Conservation (phyloP, 2,329 filamentous ascomycete genomes). For the Apiospora marii region DNA sequence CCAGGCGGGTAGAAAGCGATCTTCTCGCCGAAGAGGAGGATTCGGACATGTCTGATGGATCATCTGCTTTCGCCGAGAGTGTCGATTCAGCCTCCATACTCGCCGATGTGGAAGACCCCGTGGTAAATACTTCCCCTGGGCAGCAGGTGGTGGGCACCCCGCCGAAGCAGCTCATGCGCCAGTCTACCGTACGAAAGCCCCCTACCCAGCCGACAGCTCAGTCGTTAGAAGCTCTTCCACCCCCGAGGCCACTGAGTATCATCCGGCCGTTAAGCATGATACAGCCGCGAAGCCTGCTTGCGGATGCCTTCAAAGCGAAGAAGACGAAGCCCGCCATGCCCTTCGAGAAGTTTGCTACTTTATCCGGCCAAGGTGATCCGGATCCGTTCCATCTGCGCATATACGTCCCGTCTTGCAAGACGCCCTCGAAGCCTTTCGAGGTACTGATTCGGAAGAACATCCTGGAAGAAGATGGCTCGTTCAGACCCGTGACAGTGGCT, state of each 20-base stretch:
- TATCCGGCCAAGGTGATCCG: slow-evolving; percentile 80
- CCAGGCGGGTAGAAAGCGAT: slow-evolving; percentile 56
- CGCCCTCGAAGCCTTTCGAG: slow-evolving; percentile 71
- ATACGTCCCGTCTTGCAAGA: slow-evolving; percentile 75
- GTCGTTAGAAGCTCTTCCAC: slow-evolving; percentile 71
- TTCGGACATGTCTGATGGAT: slow-evolving; percentile 68
- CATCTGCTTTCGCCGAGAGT: slow-evolving; percentile 71
- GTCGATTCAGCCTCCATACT: slow-evolving; percentile 77
- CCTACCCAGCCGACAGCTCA: slow-evolving; percentile 63
- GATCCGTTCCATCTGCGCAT: slow-evolving; percentile 80
- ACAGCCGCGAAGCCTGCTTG: slow-evolving; percentile 74
- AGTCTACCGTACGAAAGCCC: slow-evolving; percentile 70
- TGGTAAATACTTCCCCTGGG: slow-evolving; percentile 61
- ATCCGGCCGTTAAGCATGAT: slow-evolving; percentile 71
- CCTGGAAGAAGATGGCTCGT: slow-evolving; percentile 69
- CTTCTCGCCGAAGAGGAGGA: slow-evolving; percentile 65
- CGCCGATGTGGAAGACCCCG: slow-evolving; percentile 67
- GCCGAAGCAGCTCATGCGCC: slow-evolving; percentile 65
- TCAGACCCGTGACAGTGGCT: slow-evolving; percentile 73
- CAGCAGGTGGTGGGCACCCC: slow-evolving; percentile 70
- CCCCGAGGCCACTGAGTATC: slow-evolving; percentile 72
- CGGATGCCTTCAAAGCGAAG: slow-evolving; percentile 76
- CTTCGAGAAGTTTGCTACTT: slow-evolving; percentile 77
- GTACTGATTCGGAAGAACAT: slow-evolving; percentile 75
- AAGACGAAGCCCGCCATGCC: slow-evolving; percentile 74